Conservation (phyloP, 2,329 filamentous ascomycete genomes). For the Lasiodiplodia sp. region DNA sequence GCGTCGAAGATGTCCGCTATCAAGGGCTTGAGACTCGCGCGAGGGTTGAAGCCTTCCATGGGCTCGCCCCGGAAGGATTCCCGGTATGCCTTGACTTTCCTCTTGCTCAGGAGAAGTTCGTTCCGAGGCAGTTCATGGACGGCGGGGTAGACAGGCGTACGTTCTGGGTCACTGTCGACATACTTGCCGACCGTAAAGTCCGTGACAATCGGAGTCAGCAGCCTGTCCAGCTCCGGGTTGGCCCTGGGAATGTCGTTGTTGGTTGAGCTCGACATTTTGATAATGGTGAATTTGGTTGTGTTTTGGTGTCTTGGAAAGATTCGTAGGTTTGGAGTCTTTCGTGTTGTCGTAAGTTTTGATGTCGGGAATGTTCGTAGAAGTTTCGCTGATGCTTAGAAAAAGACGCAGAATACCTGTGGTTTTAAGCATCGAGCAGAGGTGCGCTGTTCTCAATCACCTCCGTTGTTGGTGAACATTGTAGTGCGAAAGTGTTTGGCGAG, state of each 20-base stretch:
- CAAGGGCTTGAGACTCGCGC: no score
- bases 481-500: neutral
- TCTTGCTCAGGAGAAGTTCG: neutral
- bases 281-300: no score
- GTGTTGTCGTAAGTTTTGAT: no score
- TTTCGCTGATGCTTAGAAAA: no score
- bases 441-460: neutral
- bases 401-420: no score
- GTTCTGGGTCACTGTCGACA: neutral
- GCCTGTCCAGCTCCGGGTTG: neutral
- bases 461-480: neutral
- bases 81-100: neutral
- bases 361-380: no score
- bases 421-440: neutral
- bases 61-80: neutral
- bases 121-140: neutral
- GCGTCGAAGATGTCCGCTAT: no score
- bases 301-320: no score
- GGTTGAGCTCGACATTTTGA: neutral
- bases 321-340: no score
- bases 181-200: neutral
- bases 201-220: neutral
- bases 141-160: neutral
- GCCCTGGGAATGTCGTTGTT: neutral
- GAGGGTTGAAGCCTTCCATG: no score